Conservation (phyloP, 2,329 filamentous ascomycete genomes). For the Arthrobotrys sinensis region DNA sequence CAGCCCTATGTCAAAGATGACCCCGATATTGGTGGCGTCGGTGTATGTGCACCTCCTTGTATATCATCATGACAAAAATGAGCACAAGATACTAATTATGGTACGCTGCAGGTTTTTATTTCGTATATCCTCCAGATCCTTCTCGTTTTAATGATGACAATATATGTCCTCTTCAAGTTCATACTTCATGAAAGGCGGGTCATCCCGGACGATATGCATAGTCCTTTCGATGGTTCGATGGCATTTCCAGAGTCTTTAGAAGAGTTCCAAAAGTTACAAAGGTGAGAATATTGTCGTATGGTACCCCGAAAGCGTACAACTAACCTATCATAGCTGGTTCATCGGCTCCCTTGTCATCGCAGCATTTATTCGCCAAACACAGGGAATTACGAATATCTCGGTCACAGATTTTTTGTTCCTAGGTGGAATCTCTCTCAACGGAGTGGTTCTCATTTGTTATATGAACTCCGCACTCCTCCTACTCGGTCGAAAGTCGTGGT, state of each 20-base stretch:
- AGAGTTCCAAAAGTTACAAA: slow-evolving; percentile 59
- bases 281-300: slow-evolving; percentile 8
- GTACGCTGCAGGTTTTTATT: slow-evolving; percentile 42
- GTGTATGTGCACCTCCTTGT: slow-evolving; percentile 23
- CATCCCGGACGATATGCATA: slow-evolving; percentile 39
- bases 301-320: background rate
- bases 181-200: slow-evolving; percentile 49
- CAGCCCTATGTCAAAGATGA: slow-evolving; percentile 48
- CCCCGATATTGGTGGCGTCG: slow-evolving; percentile 57
- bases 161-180: slow-evolving; percentile 53
- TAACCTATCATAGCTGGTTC: slow-evolving; percentile 46
- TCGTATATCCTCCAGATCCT: slow-evolving; percentile 57
- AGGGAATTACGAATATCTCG: slow-evolving; percentile 39
- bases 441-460: slow-evolving; percentile 53
- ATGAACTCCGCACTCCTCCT: slow-evolving; percentile 53
- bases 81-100: background rate
- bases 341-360: slow-evolving; percentile 56
- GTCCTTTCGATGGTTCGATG: slow-evolving; percentile 45
- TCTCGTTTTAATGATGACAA: slow-evolving; percentile 54
- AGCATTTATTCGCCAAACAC: slow-evolving; percentile 50
- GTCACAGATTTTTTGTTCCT: slow-evolving; percentile 60
- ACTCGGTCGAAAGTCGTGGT: slow-evolving; percentile 59
- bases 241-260: slow-evolving; percentile 47
- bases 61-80: background rate
- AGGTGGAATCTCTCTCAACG: slow-evolving; percentile 55